Evolutionary conservation across 2,329 filamentous ascomycete genomes (phyloP).

Genomic region (Grosmannia clavigera): DNA sequence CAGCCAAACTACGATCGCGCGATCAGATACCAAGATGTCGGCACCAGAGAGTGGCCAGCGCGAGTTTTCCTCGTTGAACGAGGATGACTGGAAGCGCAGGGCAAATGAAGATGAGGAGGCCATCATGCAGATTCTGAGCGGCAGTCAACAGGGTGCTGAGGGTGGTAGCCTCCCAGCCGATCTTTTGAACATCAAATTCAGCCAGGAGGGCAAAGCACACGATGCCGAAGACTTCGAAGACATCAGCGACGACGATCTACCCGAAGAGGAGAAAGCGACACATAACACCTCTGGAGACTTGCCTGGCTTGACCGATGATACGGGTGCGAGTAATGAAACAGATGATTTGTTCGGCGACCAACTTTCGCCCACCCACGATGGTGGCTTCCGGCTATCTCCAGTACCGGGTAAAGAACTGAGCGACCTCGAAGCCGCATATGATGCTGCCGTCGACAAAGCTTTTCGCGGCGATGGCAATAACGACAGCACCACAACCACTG

Average conservation of each 20-base stretch:
- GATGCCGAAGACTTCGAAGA: slow-evolving; percentile 86
- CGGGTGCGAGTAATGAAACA: slow-evolving; percentile 44
- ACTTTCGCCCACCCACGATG: slow-evolving; percentile 26
- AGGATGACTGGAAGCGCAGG: slow-evolving; percentile 29
- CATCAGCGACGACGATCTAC: slow-evolving; percentile 84
- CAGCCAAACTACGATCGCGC: not conserved
- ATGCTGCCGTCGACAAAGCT: not conserved
- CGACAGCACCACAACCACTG: slow-evolving; percentile 17
- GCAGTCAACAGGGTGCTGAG: slow-evolving; percentile 26
- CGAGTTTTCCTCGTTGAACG: slow-evolving; percentile 17
- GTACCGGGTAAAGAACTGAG: slow-evolving; percentile 25
- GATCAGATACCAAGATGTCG: slow-evolving; percentile 3
- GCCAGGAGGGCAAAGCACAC: slow-evolving; percentile 69
- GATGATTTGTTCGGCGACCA: slow-evolving; percentile 61
- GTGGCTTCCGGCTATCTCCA: slow-evolving; percentile 20
- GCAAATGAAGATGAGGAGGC: slow-evolving; percentile 36
- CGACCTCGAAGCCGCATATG: slow-evolving; percentile 18
- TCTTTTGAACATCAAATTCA: slow-evolving; percentile 34
- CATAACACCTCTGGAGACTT: slow-evolving; percentile 27
- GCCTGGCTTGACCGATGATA: slow-evolving; percentile 46
- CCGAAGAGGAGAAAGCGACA: slow-evolving; percentile 55
- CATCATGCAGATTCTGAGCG: slow-evolving; percentile 31
- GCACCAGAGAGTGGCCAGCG: slow-evolving; percentile 10
- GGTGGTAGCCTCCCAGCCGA: slow-evolving; percentile 23
- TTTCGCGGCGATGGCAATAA: slow-evolving; percentile 1